Evolutionary conservation across 257 asterid species (phyloP), one percentile per base, ranked within the genome.

Genomic region (Primulina eburnea): DNA sequence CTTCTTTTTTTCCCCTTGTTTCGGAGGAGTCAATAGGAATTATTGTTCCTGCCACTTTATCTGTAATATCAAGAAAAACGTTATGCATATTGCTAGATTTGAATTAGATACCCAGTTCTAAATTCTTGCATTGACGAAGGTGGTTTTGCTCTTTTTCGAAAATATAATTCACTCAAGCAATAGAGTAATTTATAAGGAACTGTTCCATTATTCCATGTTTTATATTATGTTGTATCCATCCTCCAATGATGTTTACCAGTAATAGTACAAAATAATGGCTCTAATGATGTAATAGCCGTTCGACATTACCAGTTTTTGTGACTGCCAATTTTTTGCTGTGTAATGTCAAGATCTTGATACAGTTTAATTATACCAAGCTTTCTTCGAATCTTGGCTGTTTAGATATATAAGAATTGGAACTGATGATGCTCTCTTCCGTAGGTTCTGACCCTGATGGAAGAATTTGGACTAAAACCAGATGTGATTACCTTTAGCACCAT

Each of bases 401-500:
- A 40, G 4, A 6, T 65, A 2, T n/a, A 40, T 11, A 2, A 32
- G 37, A 60, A 53, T 33, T 21, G 24, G 26, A 20, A 62, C 57
- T 76, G 61, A 79, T 59, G 5, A 79, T 59, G 5, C 29, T 47
- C 38, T 59, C 52, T 63, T 60, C 34, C 20, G 60, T 67, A 89
- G 94, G 89, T 87, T 71, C 75, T 87, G 28, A 71, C 78, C 7
- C 71, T 85, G 85, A 89, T 87, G 96, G 88, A 82, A 74, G 83
- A 84, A 43, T 75, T 75, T 52, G 90, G 82, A 67, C 72, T 84
- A 26, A 85, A 83, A 77, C 92, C 90, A 30, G 88, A 87, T 75
- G 89, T 87, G 62, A 73, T 85, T 12, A 85, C 96, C 17, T 89
- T 82, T 64, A 87, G 94, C 84, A 87, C 88, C 62, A 79, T 87